Evolutionary conservation across 2,329 filamentous ascomycete genomes (phyloP).

Genomic region (Diaporthe sp.): DNA sequence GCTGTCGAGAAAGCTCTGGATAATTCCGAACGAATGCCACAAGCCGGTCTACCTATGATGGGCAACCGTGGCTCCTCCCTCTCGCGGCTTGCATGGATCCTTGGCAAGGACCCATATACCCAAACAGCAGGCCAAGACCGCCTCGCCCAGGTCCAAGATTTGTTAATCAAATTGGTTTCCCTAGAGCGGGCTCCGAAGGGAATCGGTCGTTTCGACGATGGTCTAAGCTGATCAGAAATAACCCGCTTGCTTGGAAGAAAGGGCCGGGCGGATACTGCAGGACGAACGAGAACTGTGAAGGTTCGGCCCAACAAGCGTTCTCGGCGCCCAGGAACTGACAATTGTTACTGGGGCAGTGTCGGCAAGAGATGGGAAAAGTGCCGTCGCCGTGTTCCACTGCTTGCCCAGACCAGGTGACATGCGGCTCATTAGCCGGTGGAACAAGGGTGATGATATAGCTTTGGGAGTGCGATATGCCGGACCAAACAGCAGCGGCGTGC

Average conservation of each 20-base stretch:
- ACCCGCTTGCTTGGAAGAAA: slow-evolving; percentile 3
- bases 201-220: slow-evolving; percentile 19
- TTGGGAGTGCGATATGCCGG: slow-evolving; percentile 21
- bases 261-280: neutral
- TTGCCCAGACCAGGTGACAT: slow-evolving; percentile 11
- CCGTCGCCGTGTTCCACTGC: neutral
- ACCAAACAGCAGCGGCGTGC: slow-evolving; percentile 3
- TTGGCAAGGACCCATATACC: neutral
- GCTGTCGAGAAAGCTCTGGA: neutral
- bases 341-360: neutral
- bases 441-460: neutral
- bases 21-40: neutral
- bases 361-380: slow-evolving; percentile 2
- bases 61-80: neutral
- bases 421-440: neutral
- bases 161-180: slow-evolving; percentile 23
- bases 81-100: neutral
- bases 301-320: slow-evolving; percentile 7
- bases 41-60: neutral
- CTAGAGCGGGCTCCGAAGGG: neutral
- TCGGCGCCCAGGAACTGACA: neutral
- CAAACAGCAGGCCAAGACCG: neutral
- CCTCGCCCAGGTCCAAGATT: slow-evolving; percentile 1
- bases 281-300: neutral
- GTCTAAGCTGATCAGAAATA: neutral